Conservation (phyloP, 2,329 filamentous ascomycete species). For the Lachnellula arida region DNA sequence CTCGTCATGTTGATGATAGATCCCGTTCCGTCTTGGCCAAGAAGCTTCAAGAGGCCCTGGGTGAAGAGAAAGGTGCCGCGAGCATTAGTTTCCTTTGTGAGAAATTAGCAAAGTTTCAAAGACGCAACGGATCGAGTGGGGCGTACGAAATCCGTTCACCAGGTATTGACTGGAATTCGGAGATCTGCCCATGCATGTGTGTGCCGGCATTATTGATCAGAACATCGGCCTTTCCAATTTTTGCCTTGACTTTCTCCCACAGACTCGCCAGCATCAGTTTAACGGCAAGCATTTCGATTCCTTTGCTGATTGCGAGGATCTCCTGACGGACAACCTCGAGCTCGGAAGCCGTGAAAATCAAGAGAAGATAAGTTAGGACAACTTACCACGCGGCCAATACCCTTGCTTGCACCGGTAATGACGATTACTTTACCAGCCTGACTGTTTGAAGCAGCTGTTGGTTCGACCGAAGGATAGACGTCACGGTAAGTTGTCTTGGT, state of each 20-base stretch:
- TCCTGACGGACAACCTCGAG: slow-evolving; percentile 28
- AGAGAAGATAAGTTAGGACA: background rate
- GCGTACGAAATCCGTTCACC: slow-evolving; percentile 21
- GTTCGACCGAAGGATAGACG: slow-evolving; percentile 38
- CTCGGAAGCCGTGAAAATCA: slow-evolving; percentile 6
- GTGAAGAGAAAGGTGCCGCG: slow-evolving; percentile 33
- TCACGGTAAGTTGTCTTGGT: slow-evolving; percentile 35
- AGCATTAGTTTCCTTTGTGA: slow-evolving; percentile 32
- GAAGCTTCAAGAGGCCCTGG: slow-evolving; percentile 29
- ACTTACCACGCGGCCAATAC: slow-evolving; percentile 28
- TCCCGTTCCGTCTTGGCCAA: slow-evolving; percentile 11
- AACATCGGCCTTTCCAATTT: slow-evolving; percentile 49
- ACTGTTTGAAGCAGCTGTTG: slow-evolving; percentile 28
- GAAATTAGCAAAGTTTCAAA: background rate
- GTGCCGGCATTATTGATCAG: slow-evolving; percentile 31
- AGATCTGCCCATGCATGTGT: background rate
- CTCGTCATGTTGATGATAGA: slow-evolving; percentile 16
- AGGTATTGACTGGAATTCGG: slow-evolving; percentile 5
- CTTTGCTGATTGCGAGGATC: slow-evolving; percentile 28
- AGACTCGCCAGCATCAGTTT: slow-evolving; percentile 28
- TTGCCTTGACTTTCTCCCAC: slow-evolving; percentile 17
- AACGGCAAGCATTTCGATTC: slow-evolving; percentile 30
- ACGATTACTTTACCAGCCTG: slow-evolving; percentile 29
- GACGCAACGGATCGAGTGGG: background rate
- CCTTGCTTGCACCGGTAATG: slow-evolving; percentile 39